These are phyloP conservation scores for Zizania palustris DNA, from an alignment of 202 grass and related monocot species.

Conservation along the genomic window DNA sequence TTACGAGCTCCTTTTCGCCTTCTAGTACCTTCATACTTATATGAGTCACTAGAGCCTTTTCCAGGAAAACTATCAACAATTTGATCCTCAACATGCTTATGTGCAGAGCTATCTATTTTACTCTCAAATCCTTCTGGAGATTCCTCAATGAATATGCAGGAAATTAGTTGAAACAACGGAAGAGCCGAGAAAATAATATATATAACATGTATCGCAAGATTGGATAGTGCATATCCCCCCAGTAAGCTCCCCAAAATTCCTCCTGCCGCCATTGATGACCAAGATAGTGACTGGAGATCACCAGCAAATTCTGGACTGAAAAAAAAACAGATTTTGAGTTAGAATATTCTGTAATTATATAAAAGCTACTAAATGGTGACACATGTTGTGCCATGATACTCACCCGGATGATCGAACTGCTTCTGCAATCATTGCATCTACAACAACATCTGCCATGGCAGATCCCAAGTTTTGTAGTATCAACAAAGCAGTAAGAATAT, in stretches of 20 bases:
- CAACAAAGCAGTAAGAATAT: slow-evolving; percentile 60
- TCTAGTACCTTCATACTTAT: slow-evolving; percentile 42
- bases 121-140: slow-evolving; percentile 42
- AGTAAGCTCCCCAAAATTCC: slow-evolving; percentile 74
- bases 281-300: slow-evolving; percentile 80
- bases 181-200: slow-evolving; percentile 67
- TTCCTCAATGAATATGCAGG: slow-evolving; percentile 65
- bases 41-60: slow-evolving; percentile 34
- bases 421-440: slow-evolving; percentile 87
- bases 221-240: slow-evolving; percentile 76
- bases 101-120: slow-evolving; percentile 3
- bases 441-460: slow-evolving; percentile 82
- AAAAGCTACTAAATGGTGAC: slow-evolving; percentile 12
- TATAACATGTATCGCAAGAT: slow-evolving; percentile 62
- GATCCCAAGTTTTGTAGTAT: slow-evolving; percentile 71
- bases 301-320: slow-evolving; percentile 71
- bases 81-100: slow-evolving; percentile 37
- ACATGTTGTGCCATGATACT: slow-evolving; percentile 30
- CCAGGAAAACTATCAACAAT: slow-evolving; percentile 28
- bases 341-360: slow-evolving; percentile 2
- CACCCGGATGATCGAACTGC: slow-evolving; percentile 65
- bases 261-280: slow-evolving; percentile 76
- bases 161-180: slow-evolving; percentile 66
- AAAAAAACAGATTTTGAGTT: slow-evolving; percentile 35
- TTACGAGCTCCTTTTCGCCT: slow-evolving; percentile 46